Evolutionary conservation across 495 filamentous ascomycete species (phyloP), one percentile per base, ranked within the genome.

Genomic region (Lasiosphaeris hirsuta): DNA sequence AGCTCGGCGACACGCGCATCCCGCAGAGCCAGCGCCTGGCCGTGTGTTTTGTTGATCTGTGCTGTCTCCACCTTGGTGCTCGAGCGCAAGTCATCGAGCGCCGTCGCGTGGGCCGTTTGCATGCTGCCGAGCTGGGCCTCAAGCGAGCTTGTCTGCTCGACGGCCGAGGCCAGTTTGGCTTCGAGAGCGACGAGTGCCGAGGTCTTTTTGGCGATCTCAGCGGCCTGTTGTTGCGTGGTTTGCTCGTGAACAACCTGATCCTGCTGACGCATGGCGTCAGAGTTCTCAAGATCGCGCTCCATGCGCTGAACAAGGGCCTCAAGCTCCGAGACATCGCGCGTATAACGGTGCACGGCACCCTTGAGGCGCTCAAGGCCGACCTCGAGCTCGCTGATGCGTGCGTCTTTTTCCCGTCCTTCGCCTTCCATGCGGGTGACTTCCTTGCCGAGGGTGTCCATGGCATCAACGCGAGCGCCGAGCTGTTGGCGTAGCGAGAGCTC

Each of bases 331-430:
- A 90, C 75, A 53, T 95, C 90, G 7, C 76, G 69, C 8, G 79
- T 75, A 63, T 92, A 92, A 10, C 77, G 76, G 14, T 82, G 75
- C 0, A 90, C 77, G 0, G 88, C 86, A 23, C 71, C 63, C 59
- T 81, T 82, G 19, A 92, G 75, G 33, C 83, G 78, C 52, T 83
- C 78, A 52, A 88, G 77, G 30, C 79, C 78, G 10, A 79, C 59
- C 13, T 82, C 77, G 19, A 87, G 78, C 38, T 87, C 85, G 2
- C 75, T 67, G 47, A 82, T 75, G 50, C 83, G 74, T 4, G 63
- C 68, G 34, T 83, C 62, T 13, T 47, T 55, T 3, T 44, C 38
- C 0, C 7, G 35, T 6, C 78, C 68, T 10, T 70, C 65, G 47
- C 69, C 75, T 38, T 76, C 73, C 4, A 74, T 73, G 46, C 74